phyloP scores from a whole-genome alignment of 768 basidiomycete genomes.

The Phylloporus arenicola region DNA sequence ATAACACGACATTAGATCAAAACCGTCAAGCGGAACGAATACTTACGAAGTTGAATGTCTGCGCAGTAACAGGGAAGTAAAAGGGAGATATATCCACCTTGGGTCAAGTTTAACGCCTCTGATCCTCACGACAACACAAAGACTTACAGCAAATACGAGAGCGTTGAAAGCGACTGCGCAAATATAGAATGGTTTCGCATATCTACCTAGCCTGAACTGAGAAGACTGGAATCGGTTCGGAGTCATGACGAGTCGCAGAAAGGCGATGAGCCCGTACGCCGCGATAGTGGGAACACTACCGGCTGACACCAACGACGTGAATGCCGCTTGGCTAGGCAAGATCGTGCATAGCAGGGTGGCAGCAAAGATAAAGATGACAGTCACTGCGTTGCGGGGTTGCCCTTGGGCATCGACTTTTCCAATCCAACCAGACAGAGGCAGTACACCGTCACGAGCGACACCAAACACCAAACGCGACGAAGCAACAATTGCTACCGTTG shows the following conservation, averaged over 20 bases:
- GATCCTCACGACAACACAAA: background rate
- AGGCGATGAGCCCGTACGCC: conserved; percentile 77
- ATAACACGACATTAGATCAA: too few species aligned
- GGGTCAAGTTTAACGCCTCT: conserved; percentile 4
- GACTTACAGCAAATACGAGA: conserved; percentile 66
- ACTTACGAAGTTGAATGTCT: conserved; percentile 83
- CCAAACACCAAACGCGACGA: conserved; percentile 87
- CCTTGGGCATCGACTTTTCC: conserved; percentile 63
- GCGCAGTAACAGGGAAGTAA: conserved; percentile 72
- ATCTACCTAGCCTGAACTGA: conserved; percentile 65
- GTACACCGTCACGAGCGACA: conserved; percentile 89
- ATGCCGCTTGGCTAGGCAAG: conserved; percentile 85
- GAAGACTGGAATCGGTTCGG: conserved; percentile 69
- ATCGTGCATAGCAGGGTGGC: conserved; percentile 79
- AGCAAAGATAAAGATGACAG: conserved; percentile 79
- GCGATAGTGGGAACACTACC: conserved; percentile 84
- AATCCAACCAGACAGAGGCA: conserved; percentile 82
- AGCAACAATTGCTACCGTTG: conserved; percentile 82
- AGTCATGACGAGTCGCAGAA: conserved; percentile 73
- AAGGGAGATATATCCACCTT: conserved; percentile 85
- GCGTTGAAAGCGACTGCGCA: conserved; percentile 66
- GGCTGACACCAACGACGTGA: conserved; percentile 85
- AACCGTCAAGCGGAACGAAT: too few species aligned
- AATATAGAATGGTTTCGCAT: conserved; percentile 63
- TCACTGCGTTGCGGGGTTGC: conserved; percentile 81